Evolutionary conservation across 805 yeast genomes (phyloP), one percentile per base, ranked within the genome.

Genomic region (Ogataea zsoltii): DNA sequence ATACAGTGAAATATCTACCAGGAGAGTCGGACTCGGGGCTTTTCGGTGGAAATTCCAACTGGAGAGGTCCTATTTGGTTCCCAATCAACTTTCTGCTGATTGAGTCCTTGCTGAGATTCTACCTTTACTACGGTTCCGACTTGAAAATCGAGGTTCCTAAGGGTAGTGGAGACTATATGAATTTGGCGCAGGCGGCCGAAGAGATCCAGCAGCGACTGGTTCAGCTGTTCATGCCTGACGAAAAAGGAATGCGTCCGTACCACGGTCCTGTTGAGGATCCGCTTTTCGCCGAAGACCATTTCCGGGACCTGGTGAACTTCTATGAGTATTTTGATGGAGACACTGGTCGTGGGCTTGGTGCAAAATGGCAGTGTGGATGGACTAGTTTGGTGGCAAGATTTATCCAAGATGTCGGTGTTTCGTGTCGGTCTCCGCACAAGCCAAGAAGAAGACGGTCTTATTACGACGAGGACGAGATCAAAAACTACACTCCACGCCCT

Each of bases 31-130:
- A 88, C 61, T 84, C 95, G 5, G 96, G 96, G 4, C 79, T 91
- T 79, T 90, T 90, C 75, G 97, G 97, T 41, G 97, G 97, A 48
- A 90, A 90, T 65, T 89, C 96, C 17, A 90, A 90, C 67, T 90
- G 97, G 97, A 77, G 97, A 65, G 97, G 97, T 2, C 97, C 97
- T 13, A 89, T 90, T 55, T 90, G 97, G 97, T 89, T 90, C 74
- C 96, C 97, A 16, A 88, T 88, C 11, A 90, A 85, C 59, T 90
- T 90, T 65, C 70, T 90, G 50, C 70, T 90, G 32, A 88, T 90
- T 46, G 97, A 90, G 69, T 81, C 96, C 0, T 71, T 90, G 56
- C 94, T 90, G 67, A 75, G 96, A 57, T 88, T 88, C 65, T 88
- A 83, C 65, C 71, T 90, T 59, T 90, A 89, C 71, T 90, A 89